Evolutionary conservation across 2,329 filamentous ascomycete genomes (phyloP).

Genomic region (Fusarium anthophilum): DNA sequence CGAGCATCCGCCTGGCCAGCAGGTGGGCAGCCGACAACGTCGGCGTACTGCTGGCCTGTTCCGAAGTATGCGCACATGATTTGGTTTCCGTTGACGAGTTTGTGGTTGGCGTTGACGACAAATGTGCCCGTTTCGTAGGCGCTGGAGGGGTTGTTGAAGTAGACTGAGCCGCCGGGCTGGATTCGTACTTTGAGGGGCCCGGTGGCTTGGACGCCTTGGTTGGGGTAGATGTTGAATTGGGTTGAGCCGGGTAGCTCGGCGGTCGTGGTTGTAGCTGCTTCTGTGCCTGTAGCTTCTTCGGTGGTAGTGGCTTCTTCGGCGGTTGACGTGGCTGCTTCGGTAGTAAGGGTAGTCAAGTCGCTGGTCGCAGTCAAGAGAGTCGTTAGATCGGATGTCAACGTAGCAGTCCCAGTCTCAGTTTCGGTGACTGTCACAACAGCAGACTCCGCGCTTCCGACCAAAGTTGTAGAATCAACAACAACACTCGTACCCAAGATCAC

Average conservation of each 20-base stretch:
- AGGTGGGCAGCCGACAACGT: neutral
- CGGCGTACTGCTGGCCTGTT: neutral
- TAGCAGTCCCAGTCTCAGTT: neutral
- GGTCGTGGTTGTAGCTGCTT: neutral
- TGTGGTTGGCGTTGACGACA: neutral
- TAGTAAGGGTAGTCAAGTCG: neutral
- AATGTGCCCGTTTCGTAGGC: neutral
- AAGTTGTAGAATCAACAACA: neutral
- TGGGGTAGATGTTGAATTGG: neutral
- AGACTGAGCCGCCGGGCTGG: neutral
- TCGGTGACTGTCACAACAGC: neutral
- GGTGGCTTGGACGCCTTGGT: neutral
- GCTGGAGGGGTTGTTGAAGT: neutral
- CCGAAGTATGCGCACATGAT: neutral
- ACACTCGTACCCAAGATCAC: neutral
- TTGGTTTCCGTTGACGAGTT: neutral
- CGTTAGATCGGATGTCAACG: neutral
- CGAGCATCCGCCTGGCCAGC: accelerated
- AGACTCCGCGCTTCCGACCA: neutral
- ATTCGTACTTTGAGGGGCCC: neutral
- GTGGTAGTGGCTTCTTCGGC: neutral
- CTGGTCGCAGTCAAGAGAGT: neutral
- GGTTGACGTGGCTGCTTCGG: neutral
- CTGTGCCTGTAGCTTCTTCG: neutral
- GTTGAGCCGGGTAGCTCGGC: neutral